Base-by-base conservation (phyloP, 2,329 filamentous ascomycete genomes). In the Penicillium vulpinum region DNA sequence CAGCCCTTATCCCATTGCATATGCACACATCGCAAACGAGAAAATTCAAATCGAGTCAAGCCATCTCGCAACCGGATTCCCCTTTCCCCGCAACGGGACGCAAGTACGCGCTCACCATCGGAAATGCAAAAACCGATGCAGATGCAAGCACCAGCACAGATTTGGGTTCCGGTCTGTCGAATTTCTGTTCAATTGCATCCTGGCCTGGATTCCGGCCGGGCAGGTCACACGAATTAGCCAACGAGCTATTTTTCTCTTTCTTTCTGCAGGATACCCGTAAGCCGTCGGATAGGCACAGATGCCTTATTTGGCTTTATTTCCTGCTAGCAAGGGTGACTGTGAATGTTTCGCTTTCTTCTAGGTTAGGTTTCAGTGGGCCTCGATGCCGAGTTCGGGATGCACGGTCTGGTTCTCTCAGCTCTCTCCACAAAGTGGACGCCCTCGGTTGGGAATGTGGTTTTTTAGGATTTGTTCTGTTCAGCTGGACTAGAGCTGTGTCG, bases 191-290 rank as follows among this genome's bases (percentile, higher is more conserved):
- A n/a, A 46, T 52, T 56, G 16, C n/a, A 46, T 46, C 22, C 35
- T 52, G 48, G 54, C 15, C 54, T 11, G 22, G 28, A 31, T 2
- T 46, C 41, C 35, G 16, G 15, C n/a, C 39, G 16, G 24, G 7
- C 18, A 16, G 41, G 41, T 56, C 48, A 52, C 54, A 56, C 54
- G 21, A 26, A 18, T 35, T 29, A 46, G 16, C 35, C 48, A 45
- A 56, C 48, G 48, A 38, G 48, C 28, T n/a, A n/a, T n/a, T n/a
- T n/a, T n/a, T n/a, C 16, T 44, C 16, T n/a, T 2, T 35, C 43
- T 39, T 33, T 41, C 54, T 52, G 41, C 48, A 39, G 41, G 21
- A 22, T 52, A 8, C 26, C 48, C 13, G 24, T 26, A 56, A 40
- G 16, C 48, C 26, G 40, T 21, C 54, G 48, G 47, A 8, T 40